These are phyloP conservation scores for Penicillium sp. DNA, from an alignment of 2,329 filamentous ascomycete genomes.

Conservation along the genomic window DNA sequence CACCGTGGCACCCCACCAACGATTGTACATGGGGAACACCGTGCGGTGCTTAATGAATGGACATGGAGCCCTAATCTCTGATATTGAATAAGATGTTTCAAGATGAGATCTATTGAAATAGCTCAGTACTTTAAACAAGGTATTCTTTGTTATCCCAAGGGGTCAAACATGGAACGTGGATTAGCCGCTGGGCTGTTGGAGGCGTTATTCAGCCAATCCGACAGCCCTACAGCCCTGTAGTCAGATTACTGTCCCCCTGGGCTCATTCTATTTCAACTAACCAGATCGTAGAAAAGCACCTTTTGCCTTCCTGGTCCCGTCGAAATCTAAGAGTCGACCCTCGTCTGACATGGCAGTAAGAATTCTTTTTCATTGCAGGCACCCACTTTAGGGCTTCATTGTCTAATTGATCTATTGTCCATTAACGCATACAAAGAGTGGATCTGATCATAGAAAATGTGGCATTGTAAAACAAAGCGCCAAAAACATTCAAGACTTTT, in stretches of 20 bases:
- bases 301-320: neutral
- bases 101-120: neutral
- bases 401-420: neutral
- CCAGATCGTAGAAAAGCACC: neutral
- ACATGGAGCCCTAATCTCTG: neutral
- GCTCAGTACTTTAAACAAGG: neutral
- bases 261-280: neutral
- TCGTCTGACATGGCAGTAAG: slow-evolving; percentile 9
- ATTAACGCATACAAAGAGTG: neutral
- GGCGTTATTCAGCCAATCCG: slow-evolving; percentile 4
- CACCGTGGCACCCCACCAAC: neutral
- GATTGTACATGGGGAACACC: neutral
- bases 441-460: neutral
- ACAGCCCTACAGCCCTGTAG: neutral
- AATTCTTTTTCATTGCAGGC: neutral
- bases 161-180: neutral
- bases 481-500: neutral
- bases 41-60: neutral
- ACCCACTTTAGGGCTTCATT: neutral
- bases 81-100: neutral
- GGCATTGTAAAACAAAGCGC: neutral
- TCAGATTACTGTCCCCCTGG: neutral
- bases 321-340: neutral
- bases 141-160: neutral
- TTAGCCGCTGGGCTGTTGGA: slow-evolving; percentile 3